Percentiles rank a stretch among this genome's conserved stretches.
Conservation (phyloP, 2,329 filamentous ascomycete species). For the Trichophyton simii region DNA sequence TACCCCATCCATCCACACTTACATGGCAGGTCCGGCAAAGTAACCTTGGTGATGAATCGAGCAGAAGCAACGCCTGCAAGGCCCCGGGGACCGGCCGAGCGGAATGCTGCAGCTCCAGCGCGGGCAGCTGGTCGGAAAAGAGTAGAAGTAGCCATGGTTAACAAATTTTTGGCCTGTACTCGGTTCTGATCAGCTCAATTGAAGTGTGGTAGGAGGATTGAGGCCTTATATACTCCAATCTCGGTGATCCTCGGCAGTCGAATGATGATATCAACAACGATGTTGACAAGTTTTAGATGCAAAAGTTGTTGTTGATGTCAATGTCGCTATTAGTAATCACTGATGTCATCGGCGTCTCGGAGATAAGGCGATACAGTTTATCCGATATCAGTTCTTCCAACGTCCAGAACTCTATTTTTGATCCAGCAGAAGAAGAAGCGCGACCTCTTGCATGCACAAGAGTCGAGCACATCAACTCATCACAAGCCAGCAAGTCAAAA, state of each 20-base stretch:
- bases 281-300: neutral
- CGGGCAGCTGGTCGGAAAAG: conserved; percentile 61
- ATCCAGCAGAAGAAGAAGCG: no score
- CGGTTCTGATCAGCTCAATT: neutral
- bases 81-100: conserved; percentile 39
- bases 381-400: neutral
- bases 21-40: conserved; percentile 79
- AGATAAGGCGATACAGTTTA: neutral
- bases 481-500: neutral
- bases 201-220: neutral
- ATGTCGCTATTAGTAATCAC: neutral
- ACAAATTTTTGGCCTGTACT: neutral
- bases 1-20: conserved; percentile 23
- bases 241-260: neutral
- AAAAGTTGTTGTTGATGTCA: neutral
- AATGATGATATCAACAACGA: neutral
- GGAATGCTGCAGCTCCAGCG: conserved; percentile 42
- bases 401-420: neutral
- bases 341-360: neutral
- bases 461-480: neutral
- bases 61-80: conserved; percentile 56
- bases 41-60: conserved; percentile 78
- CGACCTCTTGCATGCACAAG: neutral
- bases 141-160: conserved; percentile 19
- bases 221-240: neutral